Percentiles rank a stretch among this genome's conserved stretches.
These are phyloP conservation scores for Globisporangium nunn DNA, from an alignment of 352 stramenopile species.

Conservation along the genomic window DNA sequence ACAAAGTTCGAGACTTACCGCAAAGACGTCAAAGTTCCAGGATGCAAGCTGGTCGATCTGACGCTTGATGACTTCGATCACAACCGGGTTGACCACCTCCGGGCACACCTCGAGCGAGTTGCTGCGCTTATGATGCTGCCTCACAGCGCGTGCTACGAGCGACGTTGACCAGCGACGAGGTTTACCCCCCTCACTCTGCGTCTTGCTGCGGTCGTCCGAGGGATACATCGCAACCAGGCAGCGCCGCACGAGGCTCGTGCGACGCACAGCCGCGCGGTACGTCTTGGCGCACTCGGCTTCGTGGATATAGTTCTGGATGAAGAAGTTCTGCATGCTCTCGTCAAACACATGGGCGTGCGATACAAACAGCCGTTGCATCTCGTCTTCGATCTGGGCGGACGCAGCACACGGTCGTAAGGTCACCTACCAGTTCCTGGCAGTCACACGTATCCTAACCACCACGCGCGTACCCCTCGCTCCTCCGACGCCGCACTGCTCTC, in stretches of 20 bases:
- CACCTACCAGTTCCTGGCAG: neutral
- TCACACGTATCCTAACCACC: neutral
- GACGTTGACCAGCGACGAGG: slow-evolving; percentile 28
- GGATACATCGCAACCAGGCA: slow-evolving; percentile 72
- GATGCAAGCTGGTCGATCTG: slow-evolving; percentile 44
- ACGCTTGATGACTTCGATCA: slow-evolving; percentile 42
- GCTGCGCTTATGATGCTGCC: slow-evolving; percentile 24
- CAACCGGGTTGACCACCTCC: slow-evolving; percentile 34
- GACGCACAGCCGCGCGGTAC: slow-evolving; percentile 55
- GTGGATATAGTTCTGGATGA: slow-evolving; percentile 84
- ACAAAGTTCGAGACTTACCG: slow-evolving; percentile 15
- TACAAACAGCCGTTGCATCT: slow-evolving; percentile 67
- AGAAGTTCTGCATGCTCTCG: slow-evolving; percentile 79
- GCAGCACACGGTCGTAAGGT: neutral
- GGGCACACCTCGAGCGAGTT: slow-evolving; percentile 46
- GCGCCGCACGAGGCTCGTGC: slow-evolving; percentile 65
- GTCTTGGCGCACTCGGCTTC: slow-evolving; percentile 62
- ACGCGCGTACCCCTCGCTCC: slow-evolving; percentile 25
- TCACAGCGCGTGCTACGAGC: slow-evolving; percentile 17
- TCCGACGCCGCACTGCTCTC: slow-evolving; percentile 31
- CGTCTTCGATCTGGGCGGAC: slow-evolving; percentile 33
- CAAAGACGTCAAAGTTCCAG: slow-evolving; percentile 73
- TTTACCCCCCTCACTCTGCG: slow-evolving; percentile 13
- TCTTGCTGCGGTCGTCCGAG: slow-evolving; percentile 17
- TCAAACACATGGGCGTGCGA: slow-evolving; percentile 82